Evolutionary conservation across 208 protist species (phyloP).

Genomic region (Strigomonas oncopelti): DNA sequence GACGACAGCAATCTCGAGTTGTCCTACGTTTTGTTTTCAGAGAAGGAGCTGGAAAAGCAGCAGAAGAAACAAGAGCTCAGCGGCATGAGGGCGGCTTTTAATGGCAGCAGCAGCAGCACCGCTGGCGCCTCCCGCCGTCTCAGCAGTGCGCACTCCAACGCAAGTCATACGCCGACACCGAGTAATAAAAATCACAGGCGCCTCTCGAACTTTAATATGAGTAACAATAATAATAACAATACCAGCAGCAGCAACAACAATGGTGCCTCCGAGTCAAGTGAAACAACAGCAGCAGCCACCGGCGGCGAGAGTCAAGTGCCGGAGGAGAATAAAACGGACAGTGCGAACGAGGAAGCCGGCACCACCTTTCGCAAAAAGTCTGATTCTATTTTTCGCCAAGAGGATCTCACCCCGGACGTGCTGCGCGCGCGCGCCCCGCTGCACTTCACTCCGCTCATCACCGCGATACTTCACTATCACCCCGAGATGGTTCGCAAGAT

Average conservation of each 20-base stretch:
- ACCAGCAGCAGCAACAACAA: not conserved
- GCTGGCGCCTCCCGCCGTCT: not conserved
- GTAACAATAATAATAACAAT: too few species aligned
- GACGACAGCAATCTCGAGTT: conserved; percentile 49
- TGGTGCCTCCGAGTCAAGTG: not conserved
- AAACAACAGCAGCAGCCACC: not conserved
- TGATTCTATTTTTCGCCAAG: not conserved
- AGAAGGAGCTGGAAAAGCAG: conserved; percentile 14
- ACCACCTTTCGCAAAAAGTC: conserved; percentile 1
- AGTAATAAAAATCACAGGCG: not conserved
- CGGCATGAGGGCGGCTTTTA: not conserved
- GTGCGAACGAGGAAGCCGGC: not conserved
- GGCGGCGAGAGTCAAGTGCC: not conserved
- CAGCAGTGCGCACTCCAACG: not conserved
- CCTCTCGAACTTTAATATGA: not conserved
- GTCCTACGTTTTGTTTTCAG: conserved; percentile 38
- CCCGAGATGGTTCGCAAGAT: conserved; percentile 79
- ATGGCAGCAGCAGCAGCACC: not conserved
- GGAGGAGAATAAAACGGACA: not conserved
- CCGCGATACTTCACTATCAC: conserved; percentile 74
- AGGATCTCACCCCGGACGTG: not conserved
- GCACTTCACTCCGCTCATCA: conserved; percentile 65
- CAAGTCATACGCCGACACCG: not conserved
- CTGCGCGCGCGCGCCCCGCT: conserved; percentile 31
- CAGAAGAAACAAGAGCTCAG: not conserved